Evolutionary conservation across 352 stramenopile genomes (phyloP).

Genomic region (Phytopythium cucurbitacearum): DNA sequence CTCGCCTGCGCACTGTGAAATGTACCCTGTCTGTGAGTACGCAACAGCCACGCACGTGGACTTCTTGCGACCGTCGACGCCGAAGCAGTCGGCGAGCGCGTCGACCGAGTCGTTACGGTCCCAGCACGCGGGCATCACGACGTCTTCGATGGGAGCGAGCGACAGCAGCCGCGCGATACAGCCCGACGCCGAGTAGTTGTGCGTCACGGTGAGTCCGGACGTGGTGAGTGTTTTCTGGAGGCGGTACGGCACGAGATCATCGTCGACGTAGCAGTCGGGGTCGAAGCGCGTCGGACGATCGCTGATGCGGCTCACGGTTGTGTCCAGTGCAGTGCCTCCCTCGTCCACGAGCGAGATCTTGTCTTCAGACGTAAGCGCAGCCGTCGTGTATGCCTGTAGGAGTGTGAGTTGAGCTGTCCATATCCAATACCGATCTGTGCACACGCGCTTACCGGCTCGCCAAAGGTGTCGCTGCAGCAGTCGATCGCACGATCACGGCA

Average conservation of each 20-base stretch:
- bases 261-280: conserved; percentile 67
- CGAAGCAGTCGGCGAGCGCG: conserved; percentile 51
- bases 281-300: conserved; percentile 71
- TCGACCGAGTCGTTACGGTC: conserved; percentile 79
- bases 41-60: conserved; percentile 65
- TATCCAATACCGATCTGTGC: not conserved
- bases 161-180: conserved; percentile 49
- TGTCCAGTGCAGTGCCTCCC: conserved; percentile 42
- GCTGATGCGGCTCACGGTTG: conserved; percentile 57
- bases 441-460: conserved; percentile 42
- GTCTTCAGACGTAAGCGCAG: conserved; percentile 26
- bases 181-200: conserved; percentile 48
- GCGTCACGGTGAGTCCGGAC: conserved; percentile 34
- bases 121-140: conserved; percentile 73
- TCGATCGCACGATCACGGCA: conserved; percentile 47
- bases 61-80: conserved; percentile 54
- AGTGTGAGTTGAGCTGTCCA: not conserved
- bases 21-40: conserved; percentile 80
- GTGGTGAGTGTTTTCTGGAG: conserved; percentile 52
- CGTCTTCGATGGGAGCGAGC: conserved; percentile 37
- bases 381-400: conserved; percentile 39
- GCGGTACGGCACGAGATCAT: conserved; percentile 37
- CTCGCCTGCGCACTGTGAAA: conserved; percentile 59
- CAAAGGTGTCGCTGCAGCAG: conserved; percentile 80
- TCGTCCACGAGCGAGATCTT: conserved; percentile 75